These are phyloP conservation scores for Chenopodium suecicum DNA, from an alignment of 148 eudicot genomes.

Conservation along the genomic window DNA sequence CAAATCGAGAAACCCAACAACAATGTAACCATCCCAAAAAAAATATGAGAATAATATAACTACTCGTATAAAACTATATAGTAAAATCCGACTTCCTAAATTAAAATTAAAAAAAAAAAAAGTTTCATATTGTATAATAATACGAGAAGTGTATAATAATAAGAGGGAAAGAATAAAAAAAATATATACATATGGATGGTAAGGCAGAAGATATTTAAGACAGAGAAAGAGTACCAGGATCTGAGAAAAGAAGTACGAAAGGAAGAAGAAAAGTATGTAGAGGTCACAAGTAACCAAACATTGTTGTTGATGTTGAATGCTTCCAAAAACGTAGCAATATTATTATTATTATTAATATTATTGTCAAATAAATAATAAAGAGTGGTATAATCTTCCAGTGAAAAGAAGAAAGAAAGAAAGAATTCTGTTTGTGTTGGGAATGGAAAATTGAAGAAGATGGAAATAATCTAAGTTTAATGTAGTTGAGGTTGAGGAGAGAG, in stretches of 20 bases:
- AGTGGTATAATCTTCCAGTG: no score
- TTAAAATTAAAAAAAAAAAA: no score
- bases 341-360: constrained; percentile 2
- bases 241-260: constrained; percentile 17
- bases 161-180: no score
- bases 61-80: no score
- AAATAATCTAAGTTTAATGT: neutral
- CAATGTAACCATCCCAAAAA: neutral
- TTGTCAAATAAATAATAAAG: neutral
- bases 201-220: constrained; percentile 9
- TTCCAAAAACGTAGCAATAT: constrained; percentile 22
- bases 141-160: no score
- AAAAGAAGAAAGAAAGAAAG: neutral
- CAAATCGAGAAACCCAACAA: neutral
- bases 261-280: constrained; percentile 16
- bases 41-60: no score
- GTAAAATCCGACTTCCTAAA: no score
- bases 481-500: neutral
- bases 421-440: constrained; percentile 16
- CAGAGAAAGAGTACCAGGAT: constrained; percentile 30
- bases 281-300: constrained; percentile 16
- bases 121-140: no score
- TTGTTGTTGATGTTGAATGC: constrained; percentile 25
- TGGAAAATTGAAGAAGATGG: neutral
- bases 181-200: neutral